Base-by-base conservation (phyloP, 805 yeast genomes). In the Candida arabinofermentans region DNA sequence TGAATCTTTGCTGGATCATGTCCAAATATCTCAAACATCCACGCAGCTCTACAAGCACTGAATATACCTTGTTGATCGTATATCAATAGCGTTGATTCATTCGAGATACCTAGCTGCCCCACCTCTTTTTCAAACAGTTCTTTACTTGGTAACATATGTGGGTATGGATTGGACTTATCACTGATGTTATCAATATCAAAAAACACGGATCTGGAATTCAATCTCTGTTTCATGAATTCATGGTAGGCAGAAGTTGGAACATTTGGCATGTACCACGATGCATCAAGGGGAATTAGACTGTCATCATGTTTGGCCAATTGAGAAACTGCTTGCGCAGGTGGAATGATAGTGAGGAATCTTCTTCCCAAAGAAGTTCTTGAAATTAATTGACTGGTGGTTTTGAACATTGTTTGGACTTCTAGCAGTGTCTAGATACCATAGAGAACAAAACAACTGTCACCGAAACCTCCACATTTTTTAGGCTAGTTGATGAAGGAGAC, bases 261-360 rank as follows among this genome's bases (percentile, higher is more conserved):
- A 55, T 81, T 83, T 36, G 98, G 96, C 77, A 91, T 74, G 62
- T 81, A 88, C 97, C 98, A 93, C 0, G 97, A 81, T 4, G 95
- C 79, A 61, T 91, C 99, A 17, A 91, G 67, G 1, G 96, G 83
- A 9, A 83, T 45, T 10, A 58, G 36, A 13, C 39, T 34, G 3
- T 19, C 27, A 14, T 40, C 34, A 2, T 31, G 34, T n/a, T 45
- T 43, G 1, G 44, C 29, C 22, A 58, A 37, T 29, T 54, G 51
- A 4, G 33, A 22, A 1, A 27, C 43, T 5, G 51, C 50, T 14
- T 48, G 36, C 4, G 58, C 54, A 3, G 63, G 63, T 1, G 66
- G 45, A 13, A 62, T 41, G 1, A 43, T 21, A 3, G 39, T 18
- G 3, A 40, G 13, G 14, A 12, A 29, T 23, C 42, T 34, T n/a